Base-by-base conservation (phyloP, 2,329 filamentous ascomycete species). In the Penicillium hesseltinei region DNA sequence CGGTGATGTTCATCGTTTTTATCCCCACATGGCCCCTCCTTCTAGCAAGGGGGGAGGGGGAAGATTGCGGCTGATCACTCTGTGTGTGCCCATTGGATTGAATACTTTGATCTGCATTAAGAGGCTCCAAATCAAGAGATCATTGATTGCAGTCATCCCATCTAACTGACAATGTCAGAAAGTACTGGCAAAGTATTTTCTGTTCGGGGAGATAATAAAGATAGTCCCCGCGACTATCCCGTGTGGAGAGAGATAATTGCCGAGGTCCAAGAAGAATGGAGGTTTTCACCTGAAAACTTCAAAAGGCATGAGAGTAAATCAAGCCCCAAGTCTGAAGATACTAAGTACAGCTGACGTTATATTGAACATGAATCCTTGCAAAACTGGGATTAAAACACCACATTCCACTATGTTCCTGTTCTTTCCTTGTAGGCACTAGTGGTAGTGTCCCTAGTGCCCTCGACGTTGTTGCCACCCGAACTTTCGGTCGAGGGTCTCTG, bases 401-500 rank as follows among this genome's bases (percentile, higher is more conserved):
- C 19, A 43, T 51, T 33, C 27, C 27, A 42, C 21, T 42, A 25
- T 43, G 23, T 15, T 43, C 11, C 46, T 57, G 49, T 29, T 49
- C 43, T n/a, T 33, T 25, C 43, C 48, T 56, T 44, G 25, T 23
- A 27, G n/a, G 9, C 47, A 38, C 33, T 45, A 23, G 43, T 10
- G 13, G 40, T 36, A 23, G 47, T 19, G 21, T 58, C 21, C 13
- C 5, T 31, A 19, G 25, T 25, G 10, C 5, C 38, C 35, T 54
- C 51, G n/a, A 52, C 33, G 17, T 35, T 40, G 11, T 53, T 35
- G 42, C 51, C 59, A 15, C 38, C 17, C 13, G 43, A 46, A 13
- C 54, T 59, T 40, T 62, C 56, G 27, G 53, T 56, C 7, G 62
- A 58, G 8, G 33, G 49, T 31, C 54, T 52, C 27, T 49, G 57